Percentiles rank a stretch among this genome's conserved stretches.
Evolutionary conservation across 768 basidiomycete genomes (phyloP).

Genomic region (Phaeotremella skinneri): DNA sequence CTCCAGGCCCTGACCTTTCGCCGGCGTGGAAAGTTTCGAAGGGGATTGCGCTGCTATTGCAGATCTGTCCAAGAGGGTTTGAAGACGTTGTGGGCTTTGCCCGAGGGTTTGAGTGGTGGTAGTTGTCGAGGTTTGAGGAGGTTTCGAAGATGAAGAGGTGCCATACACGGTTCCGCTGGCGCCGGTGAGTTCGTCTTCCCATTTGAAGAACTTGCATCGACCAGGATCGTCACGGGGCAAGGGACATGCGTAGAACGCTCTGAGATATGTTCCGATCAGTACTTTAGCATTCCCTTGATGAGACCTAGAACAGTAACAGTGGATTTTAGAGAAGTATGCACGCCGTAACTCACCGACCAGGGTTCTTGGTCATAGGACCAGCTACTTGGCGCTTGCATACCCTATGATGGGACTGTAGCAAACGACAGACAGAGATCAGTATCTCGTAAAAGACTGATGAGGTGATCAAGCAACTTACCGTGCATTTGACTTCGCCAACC

Average conservation of each 20-base stretch:
- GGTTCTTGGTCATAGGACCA: constrained; percentile 39
- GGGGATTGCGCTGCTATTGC: too few relatives aligned
- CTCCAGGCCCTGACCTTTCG: too few relatives aligned
- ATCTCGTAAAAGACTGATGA: too few relatives aligned
- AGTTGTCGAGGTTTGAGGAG: not conserved
- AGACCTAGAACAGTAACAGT: not conserved
- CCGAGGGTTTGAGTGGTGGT: constrained; percentile 5
- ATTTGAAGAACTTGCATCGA: constrained; percentile 45
- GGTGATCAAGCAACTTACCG: constrained; percentile 9
- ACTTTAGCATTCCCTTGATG: constrained; percentile 1
- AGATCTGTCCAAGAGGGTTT: too few relatives aligned
- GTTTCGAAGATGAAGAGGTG: constrained; percentile 11
- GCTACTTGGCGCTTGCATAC: constrained; percentile 23
- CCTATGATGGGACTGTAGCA: constrained; percentile 30
- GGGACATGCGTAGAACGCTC: constrained; percentile 39
- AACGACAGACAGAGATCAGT: not conserved
- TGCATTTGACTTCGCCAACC: constrained; percentile 24
- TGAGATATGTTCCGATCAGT: not conserved
- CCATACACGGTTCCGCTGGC: not conserved
- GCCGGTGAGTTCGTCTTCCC: constrained; percentile 34
- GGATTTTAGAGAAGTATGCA: not conserved
- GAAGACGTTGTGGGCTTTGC: not conserved
- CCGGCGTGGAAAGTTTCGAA: too few relatives aligned
- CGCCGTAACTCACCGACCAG: constrained; percentile 33
- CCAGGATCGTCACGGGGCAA: constrained; percentile 30